phyloP scores from a whole-genome alignment of 2,329 filamentous ascomycete species.

The Teratosphaeria destructans region DNA sequence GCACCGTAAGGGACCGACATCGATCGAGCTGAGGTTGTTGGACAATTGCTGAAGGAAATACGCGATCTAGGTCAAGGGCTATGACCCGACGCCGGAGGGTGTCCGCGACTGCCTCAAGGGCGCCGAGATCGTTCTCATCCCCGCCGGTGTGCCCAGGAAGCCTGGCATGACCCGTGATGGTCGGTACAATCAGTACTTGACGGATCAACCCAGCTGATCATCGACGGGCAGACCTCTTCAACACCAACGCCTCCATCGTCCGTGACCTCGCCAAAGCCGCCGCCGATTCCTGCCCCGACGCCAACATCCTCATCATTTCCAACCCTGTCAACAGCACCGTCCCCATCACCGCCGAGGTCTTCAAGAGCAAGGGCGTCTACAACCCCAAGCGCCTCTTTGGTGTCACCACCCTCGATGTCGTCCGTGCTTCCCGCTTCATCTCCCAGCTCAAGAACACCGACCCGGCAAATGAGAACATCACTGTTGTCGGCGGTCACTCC shows the following conservation, averaged over 20 bases:
- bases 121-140: constrained; percentile 91
- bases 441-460: constrained; percentile 84
- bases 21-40: background rate
- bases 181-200: constrained; percentile 27
- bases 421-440: constrained; percentile 96
- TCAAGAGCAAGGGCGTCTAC: constrained; percentile 92
- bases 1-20: constrained; percentile 41
- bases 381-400: constrained; percentile 99
- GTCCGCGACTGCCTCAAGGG: constrained; percentile 73
- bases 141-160: constrained; percentile 96
- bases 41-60: constrained; percentile 7
- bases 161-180: constrained; percentile 98
- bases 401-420: constrained; percentile 97
- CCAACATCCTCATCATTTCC: constrained; percentile 93
- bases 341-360: constrained; percentile 92
- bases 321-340: constrained; percentile 99
- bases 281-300: constrained; percentile 78
- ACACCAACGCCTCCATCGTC: constrained; percentile 99
- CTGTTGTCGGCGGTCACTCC: constrained; percentile 93
- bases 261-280: constrained; percentile 93
- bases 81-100: constrained; percentile 58
- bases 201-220: background rate
- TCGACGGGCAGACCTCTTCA: constrained; percentile 70
- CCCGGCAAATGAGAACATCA: constrained; percentile 86
- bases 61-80: constrained; percentile 63